A percentile compares a stretch with the other conserved stretches of the same genome.
phyloP scores from a whole-genome alignment of 2,329 filamentous ascomycete genomes.

The Calycina marina region DNA sequence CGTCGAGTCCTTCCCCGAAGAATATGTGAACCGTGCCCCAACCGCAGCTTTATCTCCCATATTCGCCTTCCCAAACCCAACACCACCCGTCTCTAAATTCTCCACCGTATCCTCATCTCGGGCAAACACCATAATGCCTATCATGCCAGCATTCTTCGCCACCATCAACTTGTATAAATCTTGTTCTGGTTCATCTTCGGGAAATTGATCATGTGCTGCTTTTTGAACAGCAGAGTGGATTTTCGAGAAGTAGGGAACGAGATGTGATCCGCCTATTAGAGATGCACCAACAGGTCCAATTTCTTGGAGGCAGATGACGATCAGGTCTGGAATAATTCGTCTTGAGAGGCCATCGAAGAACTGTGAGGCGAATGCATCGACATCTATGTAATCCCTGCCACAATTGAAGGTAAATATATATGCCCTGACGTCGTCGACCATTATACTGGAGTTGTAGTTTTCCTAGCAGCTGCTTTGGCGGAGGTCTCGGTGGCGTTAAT shows the following conservation, averaged over 20 bases:
- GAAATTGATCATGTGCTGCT: conserved; percentile 38
- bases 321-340: conserved; percentile 45
- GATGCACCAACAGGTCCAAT: conserved; percentile 70
- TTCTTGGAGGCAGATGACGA: conserved; percentile 68
- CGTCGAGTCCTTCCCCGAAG: conserved; percentile 27
- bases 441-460: too few relatives aligned
- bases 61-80: conserved; percentile 70
- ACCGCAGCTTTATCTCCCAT: conserved; percentile 96
- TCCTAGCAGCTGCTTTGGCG: too few relatives aligned
- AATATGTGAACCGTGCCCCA: conserved; percentile 56
- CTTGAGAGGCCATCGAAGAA: conserved; percentile 44
- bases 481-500: too few relatives aligned
- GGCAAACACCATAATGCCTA: conserved; percentile 74
- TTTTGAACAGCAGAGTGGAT: conserved; percentile 59
- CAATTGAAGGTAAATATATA: conserved; percentile 87
- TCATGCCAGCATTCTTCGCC: conserved; percentile 73
- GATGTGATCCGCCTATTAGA: conserved; percentile 71
- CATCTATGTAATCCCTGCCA: conserved; percentile 55
- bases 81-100: conserved; percentile 60
- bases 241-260: conserved; percentile 60
- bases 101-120: conserved; percentile 45
- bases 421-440: too few relatives aligned
- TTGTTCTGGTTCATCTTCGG: conserved; percentile 16
- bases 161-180: conserved; percentile 54
- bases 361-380: conserved; percentile 55